Conservation (phyloP, 2,329 filamentous ascomycete species). For the Camillea tinctor region DNA sequence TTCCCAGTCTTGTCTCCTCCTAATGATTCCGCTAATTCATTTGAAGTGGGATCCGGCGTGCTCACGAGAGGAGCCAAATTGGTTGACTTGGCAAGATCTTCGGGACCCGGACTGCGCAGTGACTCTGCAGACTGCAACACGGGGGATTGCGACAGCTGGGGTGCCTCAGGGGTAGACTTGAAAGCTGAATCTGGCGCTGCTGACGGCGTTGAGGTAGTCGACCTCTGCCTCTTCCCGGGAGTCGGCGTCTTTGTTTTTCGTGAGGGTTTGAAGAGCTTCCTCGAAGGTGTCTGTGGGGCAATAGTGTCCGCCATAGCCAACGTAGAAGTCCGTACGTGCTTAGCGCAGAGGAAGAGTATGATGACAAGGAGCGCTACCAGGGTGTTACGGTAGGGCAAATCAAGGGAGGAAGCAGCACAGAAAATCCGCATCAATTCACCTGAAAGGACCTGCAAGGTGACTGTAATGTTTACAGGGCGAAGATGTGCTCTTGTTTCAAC, state of each 20-base stretch:
- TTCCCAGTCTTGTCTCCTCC: slow-evolving; percentile 21
- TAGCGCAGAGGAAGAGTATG: slow-evolving; percentile 23
- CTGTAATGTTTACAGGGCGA: slow-evolving; percentile 1
- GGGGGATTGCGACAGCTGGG: slow-evolving; percentile 3
- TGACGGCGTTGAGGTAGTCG: slow-evolving; percentile 13
- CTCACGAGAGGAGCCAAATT: slow-evolving; percentile 21
- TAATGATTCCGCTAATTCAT: slow-evolving; percentile 10
- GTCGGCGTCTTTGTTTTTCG: slow-evolving; percentile 32
- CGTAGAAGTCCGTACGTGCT: slow-evolving; percentile 18
- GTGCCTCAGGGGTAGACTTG: slow-evolving; percentile 6
- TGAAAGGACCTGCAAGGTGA: neutral
- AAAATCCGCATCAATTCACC: slow-evolving; percentile 8
- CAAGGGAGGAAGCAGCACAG: slow-evolving; percentile 11
- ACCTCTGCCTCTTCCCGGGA: slow-evolving; percentile 20
- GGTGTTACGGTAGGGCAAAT: slow-evolving; percentile 22
- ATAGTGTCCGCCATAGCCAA: slow-evolving; percentile 28
- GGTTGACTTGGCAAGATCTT: slow-evolving; percentile 15
- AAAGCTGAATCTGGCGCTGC: slow-evolving; percentile 2
- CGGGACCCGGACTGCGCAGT: slow-evolving; percentile 3
- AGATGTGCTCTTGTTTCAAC: slow-evolving; percentile 2
- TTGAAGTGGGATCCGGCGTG: slow-evolving; percentile 9
- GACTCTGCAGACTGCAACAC: slow-evolving; percentile 7
- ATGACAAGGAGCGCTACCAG: slow-evolving; percentile 24
- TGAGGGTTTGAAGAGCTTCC: slow-evolving; percentile 34
- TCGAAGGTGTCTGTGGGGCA: slow-evolving; percentile 29